These are phyloP conservation scores for Mycena maculata DNA, from an alignment of 768 basidiomycete genomes.

Conservation along the genomic window DNA sequence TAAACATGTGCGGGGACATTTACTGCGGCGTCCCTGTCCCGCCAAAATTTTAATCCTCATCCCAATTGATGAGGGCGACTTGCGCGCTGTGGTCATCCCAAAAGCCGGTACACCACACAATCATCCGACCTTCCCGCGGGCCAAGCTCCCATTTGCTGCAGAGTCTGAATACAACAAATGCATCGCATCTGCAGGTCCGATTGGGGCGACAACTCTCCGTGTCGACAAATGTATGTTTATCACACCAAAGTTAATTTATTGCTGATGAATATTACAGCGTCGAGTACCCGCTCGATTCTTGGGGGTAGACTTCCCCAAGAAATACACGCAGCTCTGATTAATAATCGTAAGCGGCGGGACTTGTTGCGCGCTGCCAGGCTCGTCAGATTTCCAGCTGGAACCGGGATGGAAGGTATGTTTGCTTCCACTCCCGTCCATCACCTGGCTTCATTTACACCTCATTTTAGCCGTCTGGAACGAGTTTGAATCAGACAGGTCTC, in stretches of 20 bases:
- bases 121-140: neutral
- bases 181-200: neutral
- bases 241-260: no score
- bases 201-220: neutral
- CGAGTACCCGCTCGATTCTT: no score
- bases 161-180: neutral
- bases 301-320: no score
- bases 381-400: no score
- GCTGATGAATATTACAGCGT: no score
- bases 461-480: neutral
- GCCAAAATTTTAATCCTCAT: slow-evolving; percentile 6
- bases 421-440: no score
- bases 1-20: neutral
- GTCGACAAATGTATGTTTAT: neutral
- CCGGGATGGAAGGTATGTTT: no score
- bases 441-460: no score
- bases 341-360: no score
- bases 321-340: no score
- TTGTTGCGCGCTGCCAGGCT: no score
- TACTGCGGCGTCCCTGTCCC: neutral
- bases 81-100: slow-evolving; percentile 7
- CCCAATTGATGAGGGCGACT: neutral
- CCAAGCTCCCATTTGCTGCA: neutral
- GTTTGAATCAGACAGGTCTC: neutral
- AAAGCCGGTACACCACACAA: neutral